Evolutionary conservation across 441 rosid species (phyloP), one percentile per base, ranked within the genome.

Genomic region (Capsella rubella): DNA sequence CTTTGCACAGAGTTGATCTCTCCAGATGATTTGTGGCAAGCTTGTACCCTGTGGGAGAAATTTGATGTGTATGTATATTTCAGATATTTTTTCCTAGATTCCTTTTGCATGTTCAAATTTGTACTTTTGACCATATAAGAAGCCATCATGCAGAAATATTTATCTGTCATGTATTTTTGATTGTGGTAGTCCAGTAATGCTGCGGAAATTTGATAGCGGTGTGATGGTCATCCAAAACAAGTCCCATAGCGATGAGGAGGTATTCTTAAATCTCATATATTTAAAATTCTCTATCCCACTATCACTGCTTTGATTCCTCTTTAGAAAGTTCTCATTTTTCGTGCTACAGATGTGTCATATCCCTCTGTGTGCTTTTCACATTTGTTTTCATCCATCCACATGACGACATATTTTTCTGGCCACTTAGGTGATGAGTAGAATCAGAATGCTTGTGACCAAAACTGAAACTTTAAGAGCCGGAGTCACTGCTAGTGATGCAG

Each of bases 131-230:
- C 6, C n/a, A 12, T 4, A 42, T 42, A 42, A 12, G 14, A 13
- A 11, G 15, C n/a, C 40, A 37, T 37, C 4, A 37, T 34, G 58
- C 67, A n/a, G 69, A 46, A 54, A 35, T 31, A 67, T 37, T 75
- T 70, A 73, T 80, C 39, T 61, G 34, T 42, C 14, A 29, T 81
- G 46, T 73, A 12, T 72, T 79, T 21, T 67, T 45, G 60, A 79
- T 80, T 77, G 25, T 21, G 69, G 73, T 91, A 88, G 99, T 79
- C 96, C 98, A 67, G 96, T 92, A 72, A 89, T 88, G 90, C 92
- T 95, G 85, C 89, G 99, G 82, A 95, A 92, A 79, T 95, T 95
- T 72, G 99, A 95, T 81, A 95, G 99, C 18, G 96, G 98, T 79
- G 97, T 90, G 62, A 88, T 86, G 91, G 95, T 90, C 78, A 86